Conservation (phyloP, 257 asterid genomes). For the Penstemon davidsonii region DNA sequence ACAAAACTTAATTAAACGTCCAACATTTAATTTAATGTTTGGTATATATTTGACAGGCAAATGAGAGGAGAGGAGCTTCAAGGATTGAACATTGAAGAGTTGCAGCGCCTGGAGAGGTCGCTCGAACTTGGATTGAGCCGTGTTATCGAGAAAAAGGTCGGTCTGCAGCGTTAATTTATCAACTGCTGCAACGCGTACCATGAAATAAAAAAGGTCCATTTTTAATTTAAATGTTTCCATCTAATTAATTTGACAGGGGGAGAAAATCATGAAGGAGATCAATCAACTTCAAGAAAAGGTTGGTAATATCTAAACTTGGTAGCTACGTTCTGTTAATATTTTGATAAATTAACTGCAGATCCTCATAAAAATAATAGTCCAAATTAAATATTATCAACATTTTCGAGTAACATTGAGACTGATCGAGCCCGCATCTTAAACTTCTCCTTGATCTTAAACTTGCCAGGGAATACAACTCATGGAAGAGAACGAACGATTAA, state of each 20-base stretch:
- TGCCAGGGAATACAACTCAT: conserved; percentile 65
- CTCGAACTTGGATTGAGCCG: conserved; percentile 75
- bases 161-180: neutral
- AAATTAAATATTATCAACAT: too few species aligned
- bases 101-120: conserved; percentile 65
- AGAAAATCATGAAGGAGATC: conserved; percentile 70
- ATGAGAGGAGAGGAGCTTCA: conserved; percentile 96
- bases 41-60: conserved; percentile 42
- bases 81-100: conserved; percentile 72
- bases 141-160: conserved; percentile 69
- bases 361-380: too few species aligned
- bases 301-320: neutral
- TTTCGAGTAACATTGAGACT: too few species aligned
- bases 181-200: too few species aligned
- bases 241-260: conserved; percentile 42
- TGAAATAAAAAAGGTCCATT: neutral
- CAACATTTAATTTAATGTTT: neutral
- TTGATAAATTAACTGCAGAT: too few species aligned
- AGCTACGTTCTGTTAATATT: neutral
- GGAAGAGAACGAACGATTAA: conserved; percentile 65
- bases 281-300: conserved; percentile 79
- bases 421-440: too few species aligned
- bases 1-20: neutral
- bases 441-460: neutral
- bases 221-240: neutral